Evolutionary conservation across 140 eudicot genomes (phyloP).

Genomic region (Cichorium intybus): DNA sequence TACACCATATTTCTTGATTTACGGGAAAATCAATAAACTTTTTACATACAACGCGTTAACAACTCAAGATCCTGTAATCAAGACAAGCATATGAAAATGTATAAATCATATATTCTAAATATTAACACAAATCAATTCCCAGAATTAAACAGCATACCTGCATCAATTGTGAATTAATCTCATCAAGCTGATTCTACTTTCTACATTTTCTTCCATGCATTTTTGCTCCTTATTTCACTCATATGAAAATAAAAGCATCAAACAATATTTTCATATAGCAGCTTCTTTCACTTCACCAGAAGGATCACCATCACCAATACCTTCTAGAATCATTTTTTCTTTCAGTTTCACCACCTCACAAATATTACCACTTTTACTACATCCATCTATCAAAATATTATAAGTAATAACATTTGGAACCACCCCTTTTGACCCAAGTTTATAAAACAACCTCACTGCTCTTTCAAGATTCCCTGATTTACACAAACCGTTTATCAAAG

Average conservation of each 20-base stretch:
- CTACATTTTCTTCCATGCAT: background rate
- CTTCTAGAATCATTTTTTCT: conserved; percentile 45
- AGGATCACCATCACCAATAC: conserved; percentile 28
- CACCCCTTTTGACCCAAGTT: conserved; percentile 46
- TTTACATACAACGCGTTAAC: background rate
- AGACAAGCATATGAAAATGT: conserved; percentile 2
- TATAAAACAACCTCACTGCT: conserved; percentile 47
- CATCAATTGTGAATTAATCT: conserved; percentile 2
- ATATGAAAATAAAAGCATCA: no score
- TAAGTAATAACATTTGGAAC: conserved; percentile 45
- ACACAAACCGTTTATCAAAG: conserved; percentile 51
- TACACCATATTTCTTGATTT: no score
- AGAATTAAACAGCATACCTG: conserved; percentile 17
- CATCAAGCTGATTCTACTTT: conserved; percentile 6
- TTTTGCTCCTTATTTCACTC: conserved; percentile 11
- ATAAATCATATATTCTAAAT: conserved; percentile 1
- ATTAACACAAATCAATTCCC: background rate
- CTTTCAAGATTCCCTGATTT: conserved; percentile 52
- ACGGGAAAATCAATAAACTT: no score
- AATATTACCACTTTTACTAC: conserved; percentile 36
- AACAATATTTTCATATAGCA: conserved; percentile 24
- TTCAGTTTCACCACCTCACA: conserved; percentile 36
- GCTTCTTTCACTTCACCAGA: conserved; percentile 34
- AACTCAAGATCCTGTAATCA: background rate
- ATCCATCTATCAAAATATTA: conserved; percentile 42